Conservation (phyloP, 371 early-diverging fungal species). For the Apophysomyces variabilis region DNA sequence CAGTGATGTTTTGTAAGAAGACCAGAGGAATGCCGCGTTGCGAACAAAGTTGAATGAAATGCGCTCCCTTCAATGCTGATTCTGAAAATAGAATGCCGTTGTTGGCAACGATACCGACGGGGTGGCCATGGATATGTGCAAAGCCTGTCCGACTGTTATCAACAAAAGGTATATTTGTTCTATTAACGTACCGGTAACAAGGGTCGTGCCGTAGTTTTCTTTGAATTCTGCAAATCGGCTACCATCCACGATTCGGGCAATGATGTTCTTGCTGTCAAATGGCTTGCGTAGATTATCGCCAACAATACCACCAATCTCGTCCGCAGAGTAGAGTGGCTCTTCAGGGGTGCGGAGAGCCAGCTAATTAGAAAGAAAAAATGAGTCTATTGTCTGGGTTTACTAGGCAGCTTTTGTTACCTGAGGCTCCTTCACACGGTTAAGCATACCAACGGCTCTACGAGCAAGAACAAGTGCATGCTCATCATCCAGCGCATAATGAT, state of each 20-base stretch:
- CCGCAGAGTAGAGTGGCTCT: conserved; percentile 85
- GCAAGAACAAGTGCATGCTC: conserved; percentile 91
- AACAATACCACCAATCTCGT: conserved; percentile 94
- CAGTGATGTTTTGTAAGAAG: conserved; percentile 94
- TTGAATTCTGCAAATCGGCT: conserved; percentile 96
- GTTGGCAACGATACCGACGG: conserved; percentile 97
- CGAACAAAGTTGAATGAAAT: conserved; percentile 95
- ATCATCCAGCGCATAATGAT: conserved; percentile 92
- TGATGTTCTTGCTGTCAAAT: conserved; percentile 94
- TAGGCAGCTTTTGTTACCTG: conserved; percentile 37
- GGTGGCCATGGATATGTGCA: conserved; percentile 91
- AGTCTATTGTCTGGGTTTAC: background rate
- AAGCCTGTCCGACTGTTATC: conserved; percentile 63
- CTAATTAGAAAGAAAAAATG: conserved; percentile 18
- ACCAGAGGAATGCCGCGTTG: conserved; percentile 94
- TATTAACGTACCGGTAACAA: conserved; percentile 78
- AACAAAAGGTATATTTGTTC: background rate
- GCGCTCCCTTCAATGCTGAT: conserved; percentile 95
- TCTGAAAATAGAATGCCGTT: conserved; percentile 98
- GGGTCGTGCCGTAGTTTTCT: conserved; percentile 89
- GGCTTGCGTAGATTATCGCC: conserved; percentile 91
- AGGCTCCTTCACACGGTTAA: conserved; percentile 80
- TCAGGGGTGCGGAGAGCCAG: conserved; percentile 60
- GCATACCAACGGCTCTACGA: conserved; percentile 82
- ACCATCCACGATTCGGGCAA: conserved; percentile 96